Evolutionary conservation across 2,329 filamentous ascomycete genomes (phyloP).

Genomic region (Colletotrichum acutatum): DNA sequence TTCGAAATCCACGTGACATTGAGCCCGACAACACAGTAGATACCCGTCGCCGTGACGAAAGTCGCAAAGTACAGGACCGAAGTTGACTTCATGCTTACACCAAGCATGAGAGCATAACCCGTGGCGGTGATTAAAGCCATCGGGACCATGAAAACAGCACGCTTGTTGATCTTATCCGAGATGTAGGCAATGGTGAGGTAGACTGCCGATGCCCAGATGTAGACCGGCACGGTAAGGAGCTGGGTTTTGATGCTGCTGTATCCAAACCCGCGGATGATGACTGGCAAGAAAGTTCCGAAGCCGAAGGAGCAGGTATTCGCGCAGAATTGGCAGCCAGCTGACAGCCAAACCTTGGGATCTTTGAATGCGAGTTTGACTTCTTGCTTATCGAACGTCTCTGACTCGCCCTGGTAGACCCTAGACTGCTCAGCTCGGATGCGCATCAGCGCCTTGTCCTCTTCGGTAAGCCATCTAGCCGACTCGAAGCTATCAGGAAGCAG

Average conservation of each 20-base stretch:
- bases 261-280: conserved; percentile 63
- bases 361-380: conserved; percentile 58
- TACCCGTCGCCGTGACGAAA: conserved; percentile 6
- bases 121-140: conserved; percentile 61
- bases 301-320: conserved; percentile 65
- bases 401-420: conserved; percentile 57
- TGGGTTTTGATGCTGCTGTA: conserved; percentile 62
- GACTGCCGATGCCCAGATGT: conserved; percentile 58
- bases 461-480: conserved; percentile 59
- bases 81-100: conserved; percentile 54
- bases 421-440: conserved; percentile 55
- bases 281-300: conserved; percentile 67
- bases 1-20: conserved; percentile 59
- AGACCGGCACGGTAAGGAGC: conserved; percentile 67
- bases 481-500: conserved; percentile 53
- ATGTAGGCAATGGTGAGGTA: conserved; percentile 57
- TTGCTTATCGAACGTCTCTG: conserved; percentile 59
- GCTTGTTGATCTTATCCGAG: conserved; percentile 54
- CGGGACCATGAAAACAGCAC: conserved; percentile 54
- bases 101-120: conserved; percentile 61
- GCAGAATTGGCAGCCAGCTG: conserved; percentile 60
- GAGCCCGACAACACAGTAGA: conserved; percentile 46
- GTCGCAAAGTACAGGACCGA: conserved; percentile 27
- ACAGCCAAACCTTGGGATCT: conserved; percentile 65
- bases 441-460: conserved; percentile 62